Evolutionary conservation across 148 eudicot genomes (phyloP), one percentile per base, ranked within the genome.

Genomic region (Spergularia marina): DNA sequence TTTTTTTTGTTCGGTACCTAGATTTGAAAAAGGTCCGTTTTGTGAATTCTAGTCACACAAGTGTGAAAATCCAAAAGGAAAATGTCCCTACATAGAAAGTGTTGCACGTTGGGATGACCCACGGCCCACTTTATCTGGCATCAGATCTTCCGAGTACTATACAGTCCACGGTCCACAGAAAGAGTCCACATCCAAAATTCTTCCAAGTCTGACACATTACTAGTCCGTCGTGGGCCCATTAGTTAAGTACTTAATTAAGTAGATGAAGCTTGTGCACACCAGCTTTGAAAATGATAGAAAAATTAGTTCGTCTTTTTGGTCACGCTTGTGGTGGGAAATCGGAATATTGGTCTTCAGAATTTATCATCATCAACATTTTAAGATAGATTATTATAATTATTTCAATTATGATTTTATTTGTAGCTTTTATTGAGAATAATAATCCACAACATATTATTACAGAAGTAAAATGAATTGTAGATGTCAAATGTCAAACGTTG

Each of bases 81-180:
- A 53, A 7, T 15, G 73, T 0, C 73, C 73, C 73, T 70, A 70
- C 73, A 53, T 1, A 15, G 52, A 68, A 70, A 53, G 73, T 6
- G 73, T 25, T 53, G 73, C 73, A 70, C 73, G 73, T 70, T 70
- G 73, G 73, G 54, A 70, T 7, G 73, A 4, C 73, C 73, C 73
- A 70, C 73, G 60, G 55, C 14, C 44, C 73, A 68, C 72, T 68
- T 49, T 20, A 17, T 51, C n/a, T 18, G 21, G 69, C 17, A 12
- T 17, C 65, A 30, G 69, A 65, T 65, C 69, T 65, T 65, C 23
- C 8, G 6, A 68, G n/a, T 68, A 64, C 49, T 15, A 4, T 20
- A 44, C 39, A 12, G 53, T 23, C 4, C 20, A 21, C 18, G 25
- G 17, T 51, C 40, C 36, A 49, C 57, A 68, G 23, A 10, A 68